These are phyloP conservation scores for Xylaria polymorpha DNA, from an alignment of 2,329 filamentous ascomycete genomes.

Conservation along the genomic window DNA sequence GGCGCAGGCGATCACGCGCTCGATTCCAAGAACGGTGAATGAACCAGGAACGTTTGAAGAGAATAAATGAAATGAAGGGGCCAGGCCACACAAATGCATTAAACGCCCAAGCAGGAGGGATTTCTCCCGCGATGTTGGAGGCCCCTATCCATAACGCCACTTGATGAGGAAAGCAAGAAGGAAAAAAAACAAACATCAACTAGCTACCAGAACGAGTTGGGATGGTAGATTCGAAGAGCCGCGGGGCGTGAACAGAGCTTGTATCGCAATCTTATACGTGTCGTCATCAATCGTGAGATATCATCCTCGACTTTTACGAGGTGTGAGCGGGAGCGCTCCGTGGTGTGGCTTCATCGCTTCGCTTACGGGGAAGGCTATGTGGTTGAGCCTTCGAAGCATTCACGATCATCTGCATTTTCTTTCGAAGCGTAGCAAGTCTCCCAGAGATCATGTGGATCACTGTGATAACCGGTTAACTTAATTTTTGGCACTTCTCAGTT, in stretches of 20 bases:
- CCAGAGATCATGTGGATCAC: constrained; percentile 72
- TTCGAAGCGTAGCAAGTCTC: constrained; percentile 67
- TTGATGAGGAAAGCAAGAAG: constrained; percentile 39
- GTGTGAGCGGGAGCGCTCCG: constrained; percentile 64
- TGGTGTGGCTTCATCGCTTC: constrained; percentile 67
- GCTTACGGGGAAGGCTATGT: constrained; percentile 58
- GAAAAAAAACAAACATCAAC: constrained; percentile 16
- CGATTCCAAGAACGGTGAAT: constrained; percentile 31
- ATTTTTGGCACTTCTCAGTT: constrained; percentile 35
- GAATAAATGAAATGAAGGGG: constrained; percentile 21
- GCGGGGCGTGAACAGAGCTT: constrained; percentile 46
- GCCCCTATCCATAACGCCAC: constrained; percentile 42
- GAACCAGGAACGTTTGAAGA: constrained; percentile 8
- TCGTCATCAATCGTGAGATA: constrained; percentile 51
- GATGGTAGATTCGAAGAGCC: constrained; percentile 43
- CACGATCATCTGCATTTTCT: constrained; percentile 71
- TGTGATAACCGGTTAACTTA: constrained; percentile 50
- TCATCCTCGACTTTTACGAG: constrained; percentile 49
- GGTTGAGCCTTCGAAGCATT: constrained; percentile 65
- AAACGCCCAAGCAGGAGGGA: constrained; percentile 39
- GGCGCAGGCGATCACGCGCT: constrained; percentile 30
- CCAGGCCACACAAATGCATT: constrained; percentile 32
- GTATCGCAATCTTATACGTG: constrained; percentile 51
- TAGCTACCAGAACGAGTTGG: constrained; percentile 31
- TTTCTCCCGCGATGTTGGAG: constrained; percentile 34